These are phyloP conservation scores for Borealophlyctis nickersoniae DNA, from an alignment of 192 early-diverging fungal genomes.

Conservation along the genomic window DNA sequence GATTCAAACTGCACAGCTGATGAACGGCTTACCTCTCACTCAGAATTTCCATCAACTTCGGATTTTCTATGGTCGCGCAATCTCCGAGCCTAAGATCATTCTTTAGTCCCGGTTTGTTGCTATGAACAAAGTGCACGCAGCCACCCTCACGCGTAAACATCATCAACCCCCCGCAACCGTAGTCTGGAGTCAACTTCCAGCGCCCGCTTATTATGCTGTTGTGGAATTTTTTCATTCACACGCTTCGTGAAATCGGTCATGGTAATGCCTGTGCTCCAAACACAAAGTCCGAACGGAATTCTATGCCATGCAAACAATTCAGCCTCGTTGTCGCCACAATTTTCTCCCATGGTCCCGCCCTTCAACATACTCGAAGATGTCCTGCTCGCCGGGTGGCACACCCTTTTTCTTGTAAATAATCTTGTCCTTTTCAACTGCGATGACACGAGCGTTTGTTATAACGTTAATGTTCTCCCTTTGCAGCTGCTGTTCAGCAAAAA, in stretches of 20 bases:
- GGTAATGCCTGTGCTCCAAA: constrained; percentile 41
- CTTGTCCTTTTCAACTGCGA: constrained; percentile 48
- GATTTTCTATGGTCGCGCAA: constrained; percentile 69
- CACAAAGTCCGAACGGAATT: constrained; percentile 36
- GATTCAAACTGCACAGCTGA: constrained; percentile 45
- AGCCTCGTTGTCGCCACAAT: too few relatives aligned
- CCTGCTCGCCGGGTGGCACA: constrained; percentile 32
- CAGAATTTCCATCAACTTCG: constrained; percentile 42
- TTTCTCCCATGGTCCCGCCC: neutral
- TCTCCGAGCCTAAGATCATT: constrained; percentile 52
- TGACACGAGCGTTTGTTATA: constrained; percentile 65
- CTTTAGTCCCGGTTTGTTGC: neutral
- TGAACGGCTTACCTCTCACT: constrained; percentile 29
- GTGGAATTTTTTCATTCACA: constrained; percentile 41
- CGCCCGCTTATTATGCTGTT: constrained; percentile 59
- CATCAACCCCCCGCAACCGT: constrained; percentile 51
- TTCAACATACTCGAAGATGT: constrained; percentile 54
- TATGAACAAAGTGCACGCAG: too few relatives aligned
- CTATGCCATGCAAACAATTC: neutral
- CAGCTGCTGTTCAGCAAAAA: constrained; percentile 65
- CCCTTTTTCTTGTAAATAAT: constrained; percentile 55
- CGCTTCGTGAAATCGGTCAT: constrained; percentile 38
- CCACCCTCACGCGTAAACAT: constrained; percentile 55
- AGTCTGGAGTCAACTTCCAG: constrained; percentile 57
- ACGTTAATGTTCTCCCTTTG: constrained; percentile 61